phyloP scores from a whole-genome alignment of 1,284 basidiomycete species.

The Phaffia rhodozyma region DNA sequence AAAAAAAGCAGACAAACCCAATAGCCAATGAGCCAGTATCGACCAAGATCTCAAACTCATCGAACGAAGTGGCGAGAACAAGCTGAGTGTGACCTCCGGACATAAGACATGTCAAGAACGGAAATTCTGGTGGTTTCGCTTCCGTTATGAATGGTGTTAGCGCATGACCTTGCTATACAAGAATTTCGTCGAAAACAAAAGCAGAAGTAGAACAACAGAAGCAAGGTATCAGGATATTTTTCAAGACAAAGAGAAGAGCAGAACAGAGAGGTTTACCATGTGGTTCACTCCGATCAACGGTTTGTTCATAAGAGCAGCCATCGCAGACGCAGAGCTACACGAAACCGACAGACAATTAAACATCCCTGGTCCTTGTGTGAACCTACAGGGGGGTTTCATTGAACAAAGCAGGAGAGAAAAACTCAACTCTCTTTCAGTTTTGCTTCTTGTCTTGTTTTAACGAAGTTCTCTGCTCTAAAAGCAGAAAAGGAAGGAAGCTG shows the following conservation, averaged over 20 bases:
- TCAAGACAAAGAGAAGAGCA: neutral
- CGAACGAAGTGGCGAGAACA: slow-evolving; percentile 52
- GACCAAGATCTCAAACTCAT: slow-evolving; percentile 57
- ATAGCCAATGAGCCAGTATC: slow-evolving; percentile 65
- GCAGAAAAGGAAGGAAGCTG: neutral
- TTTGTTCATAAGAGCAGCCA: slow-evolving; percentile 62
- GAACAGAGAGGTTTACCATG: slow-evolving; percentile 49
- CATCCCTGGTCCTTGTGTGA: slow-evolving; percentile 78
- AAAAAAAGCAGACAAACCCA: slow-evolving; percentile 36
- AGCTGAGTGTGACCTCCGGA: slow-evolving; percentile 87
- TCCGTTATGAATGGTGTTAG: slow-evolving; percentile 67
- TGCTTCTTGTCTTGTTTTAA: neutral
- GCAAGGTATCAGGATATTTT: neutral
- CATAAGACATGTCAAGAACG: slow-evolving; percentile 74
- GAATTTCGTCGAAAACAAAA: neutral
- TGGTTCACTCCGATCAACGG: slow-evolving; percentile 84
- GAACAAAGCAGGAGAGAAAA: neutral
- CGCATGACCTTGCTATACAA: slow-evolving; percentile 76
- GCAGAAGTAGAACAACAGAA: neutral
- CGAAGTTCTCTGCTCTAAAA: neutral
- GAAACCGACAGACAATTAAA: slow-evolving; percentile 64
- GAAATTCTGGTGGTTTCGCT: slow-evolving; percentile 50
- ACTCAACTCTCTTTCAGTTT: neutral
- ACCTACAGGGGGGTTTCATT: slow-evolving; percentile 27
- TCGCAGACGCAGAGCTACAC: slow-evolving; percentile 62